phyloP scores from a whole-genome alignment of 768 basidiomycete species.

The Terana coerulea region DNA sequence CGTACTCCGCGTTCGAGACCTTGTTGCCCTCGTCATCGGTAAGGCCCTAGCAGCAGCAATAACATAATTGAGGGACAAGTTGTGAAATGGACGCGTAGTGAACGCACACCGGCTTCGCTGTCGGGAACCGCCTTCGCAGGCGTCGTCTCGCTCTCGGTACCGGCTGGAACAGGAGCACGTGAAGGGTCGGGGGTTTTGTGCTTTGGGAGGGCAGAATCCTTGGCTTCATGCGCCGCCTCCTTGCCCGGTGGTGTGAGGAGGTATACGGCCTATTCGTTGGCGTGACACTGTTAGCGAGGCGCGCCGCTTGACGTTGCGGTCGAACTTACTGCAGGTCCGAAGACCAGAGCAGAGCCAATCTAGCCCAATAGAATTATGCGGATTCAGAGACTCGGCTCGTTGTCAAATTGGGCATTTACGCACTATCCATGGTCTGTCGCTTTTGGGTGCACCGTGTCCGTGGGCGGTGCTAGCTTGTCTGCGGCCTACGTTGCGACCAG shows the following conservation, averaged over 20 bases:
- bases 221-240: conserved; percentile 6
- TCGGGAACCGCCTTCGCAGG: background rate
- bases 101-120: no score
- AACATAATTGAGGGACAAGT: no score
- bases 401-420: conserved; percentile 4
- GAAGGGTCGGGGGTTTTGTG: conserved; percentile 1
- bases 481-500: conserved; percentile 12
- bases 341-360: conserved; percentile 24
- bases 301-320: background rate
- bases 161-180: conserved; percentile 3
- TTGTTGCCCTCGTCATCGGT: conserved; percentile 39
- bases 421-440: conserved; percentile 24
- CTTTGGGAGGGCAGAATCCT: background rate
- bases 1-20: conserved; percentile 32
- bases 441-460: conserved; percentile 12
- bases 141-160: background rate
- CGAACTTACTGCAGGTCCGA: conserved; percentile 20
- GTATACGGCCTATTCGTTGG: conserved; percentile 1
- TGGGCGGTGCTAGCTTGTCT: conserved; percentile 19
- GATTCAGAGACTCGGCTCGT: no score
- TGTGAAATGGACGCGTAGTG: no score
- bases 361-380: background rate
- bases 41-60: conserved; percentile 18
- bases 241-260: conserved; percentile 4
- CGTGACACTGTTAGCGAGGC: no score